These are phyloP conservation scores for Ramaria rubella DNA, from an alignment of 768 basidiomycete species.

Conservation along the genomic window DNA sequence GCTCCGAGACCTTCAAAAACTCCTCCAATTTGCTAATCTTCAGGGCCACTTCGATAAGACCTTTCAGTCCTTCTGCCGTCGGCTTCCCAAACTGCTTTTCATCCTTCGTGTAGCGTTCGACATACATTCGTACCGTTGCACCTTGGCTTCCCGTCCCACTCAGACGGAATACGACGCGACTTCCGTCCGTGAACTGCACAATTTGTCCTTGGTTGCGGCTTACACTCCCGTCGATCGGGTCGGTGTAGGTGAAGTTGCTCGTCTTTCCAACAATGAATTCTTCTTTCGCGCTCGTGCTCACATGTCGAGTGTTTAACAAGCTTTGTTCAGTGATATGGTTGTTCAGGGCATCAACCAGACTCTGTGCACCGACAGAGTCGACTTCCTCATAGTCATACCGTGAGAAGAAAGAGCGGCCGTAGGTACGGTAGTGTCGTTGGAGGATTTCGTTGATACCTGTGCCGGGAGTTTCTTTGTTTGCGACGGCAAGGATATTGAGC, in stretches of 20 bases:
- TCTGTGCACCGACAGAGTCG: slow-evolving; percentile 81
- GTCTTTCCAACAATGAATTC: slow-evolving; percentile 72
- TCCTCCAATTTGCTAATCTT: slow-evolving; percentile 77
- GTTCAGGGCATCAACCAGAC: slow-evolving; percentile 75
- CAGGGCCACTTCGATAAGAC: slow-evolving; percentile 92
- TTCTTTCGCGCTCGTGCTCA: slow-evolving; percentile 56
- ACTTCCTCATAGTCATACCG: slow-evolving; percentile 99
- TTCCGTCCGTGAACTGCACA: slow-evolving; percentile 86
- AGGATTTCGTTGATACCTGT: slow-evolving; percentile 90
- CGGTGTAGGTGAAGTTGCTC: slow-evolving; percentile 92
- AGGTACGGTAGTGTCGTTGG: slow-evolving; percentile 78
- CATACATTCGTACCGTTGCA: slow-evolving; percentile 93
- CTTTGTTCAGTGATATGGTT: slow-evolving; percentile 57
- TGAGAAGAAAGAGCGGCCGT: slow-evolving; percentile 98
- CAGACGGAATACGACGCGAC: slow-evolving; percentile 90
- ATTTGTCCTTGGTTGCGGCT: slow-evolving; percentile 96
- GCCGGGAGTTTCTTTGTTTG: slow-evolving; percentile 57
- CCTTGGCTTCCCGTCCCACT: slow-evolving; percentile 96
- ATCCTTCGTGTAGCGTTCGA: slow-evolving; percentile 80
- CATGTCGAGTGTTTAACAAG: slow-evolving; percentile 62
- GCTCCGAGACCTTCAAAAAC: slow-evolving; percentile 81
- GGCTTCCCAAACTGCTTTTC: slow-evolving; percentile 34
- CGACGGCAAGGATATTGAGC: slow-evolving; percentile 90
- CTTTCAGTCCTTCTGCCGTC: slow-evolving; percentile 86
- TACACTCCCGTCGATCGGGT: slow-evolving; percentile 94